phyloP scores from a whole-genome alignment of 352 stramenopile species.

The Pythium sp. region DNA sequence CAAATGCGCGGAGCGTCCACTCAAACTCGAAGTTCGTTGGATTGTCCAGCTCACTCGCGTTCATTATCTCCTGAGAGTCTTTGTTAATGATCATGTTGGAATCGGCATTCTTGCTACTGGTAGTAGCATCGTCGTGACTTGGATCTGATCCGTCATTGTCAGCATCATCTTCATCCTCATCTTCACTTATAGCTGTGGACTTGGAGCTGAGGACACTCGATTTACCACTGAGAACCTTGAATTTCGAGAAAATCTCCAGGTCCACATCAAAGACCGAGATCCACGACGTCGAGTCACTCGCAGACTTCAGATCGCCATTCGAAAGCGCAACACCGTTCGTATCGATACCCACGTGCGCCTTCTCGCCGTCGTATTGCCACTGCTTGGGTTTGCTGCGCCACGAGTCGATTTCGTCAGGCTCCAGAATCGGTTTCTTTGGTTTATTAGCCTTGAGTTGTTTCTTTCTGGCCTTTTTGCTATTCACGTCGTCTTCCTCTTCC shows the following conservation, averaged over 20 bases:
- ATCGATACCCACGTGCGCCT: conserved; percentile 28
- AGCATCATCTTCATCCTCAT: conserved; percentile 28
- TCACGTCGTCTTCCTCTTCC: conserved; percentile 31
- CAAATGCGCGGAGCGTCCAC: conserved; percentile 61
- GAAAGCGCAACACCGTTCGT: background rate
- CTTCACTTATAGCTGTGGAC: background rate
- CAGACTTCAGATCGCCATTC: conserved; percentile 16
- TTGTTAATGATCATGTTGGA: background rate
- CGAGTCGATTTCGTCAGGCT: conserved; percentile 31
- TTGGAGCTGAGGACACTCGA: background rate
- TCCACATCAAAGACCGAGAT: conserved; percentile 23
- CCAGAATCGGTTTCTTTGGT: conserved; percentile 23
- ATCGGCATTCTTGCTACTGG: background rate
- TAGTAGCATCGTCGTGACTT: background rate
- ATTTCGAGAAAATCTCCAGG: conserved; percentile 20
- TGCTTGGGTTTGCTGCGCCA: conserved; percentile 21
- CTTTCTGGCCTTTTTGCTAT: conserved; percentile 16
- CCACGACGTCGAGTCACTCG: conserved; percentile 10
- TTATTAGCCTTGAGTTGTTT: conserved; percentile 22
- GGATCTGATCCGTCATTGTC: conserved; percentile 2
- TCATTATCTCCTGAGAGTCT: background rate
- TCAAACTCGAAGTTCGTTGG: conserved; percentile 35
- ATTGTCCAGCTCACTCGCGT: conserved; percentile 11
- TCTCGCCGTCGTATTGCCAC: conserved; percentile 41
- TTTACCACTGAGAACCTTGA: conserved; percentile 9